Conservation (phyloP, 495 filamentous ascomycete species). For the Neurospora sp. region DNA sequence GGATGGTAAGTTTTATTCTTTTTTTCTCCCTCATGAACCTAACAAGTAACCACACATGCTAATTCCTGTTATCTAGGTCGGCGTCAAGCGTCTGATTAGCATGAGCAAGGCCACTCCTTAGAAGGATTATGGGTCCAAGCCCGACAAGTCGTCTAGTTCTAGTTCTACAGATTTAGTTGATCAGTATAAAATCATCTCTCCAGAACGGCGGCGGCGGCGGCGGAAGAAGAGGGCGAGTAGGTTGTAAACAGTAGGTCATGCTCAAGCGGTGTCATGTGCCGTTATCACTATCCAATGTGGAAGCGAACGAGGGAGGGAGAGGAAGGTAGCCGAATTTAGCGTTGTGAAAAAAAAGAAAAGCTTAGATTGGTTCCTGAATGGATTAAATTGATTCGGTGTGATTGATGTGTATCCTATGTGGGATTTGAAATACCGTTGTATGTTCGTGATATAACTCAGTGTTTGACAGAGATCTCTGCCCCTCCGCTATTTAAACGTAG, state of each 20-base stretch:
- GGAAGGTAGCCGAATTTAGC: background rate
- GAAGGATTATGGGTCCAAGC: background rate
- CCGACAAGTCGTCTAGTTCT: background rate
- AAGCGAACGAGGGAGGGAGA: background rate
- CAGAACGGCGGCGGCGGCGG: background rate
- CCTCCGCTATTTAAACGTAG: no score
- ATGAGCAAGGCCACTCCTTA: constrained; percentile 75
- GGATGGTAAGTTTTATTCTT: constrained; percentile 61
- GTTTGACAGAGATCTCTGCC: no score
- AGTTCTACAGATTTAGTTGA: background rate
- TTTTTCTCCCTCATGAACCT: background rate
- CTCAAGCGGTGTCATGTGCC: background rate
- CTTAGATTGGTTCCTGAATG: background rate
- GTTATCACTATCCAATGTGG: background rate
- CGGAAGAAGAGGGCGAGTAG: background rate
- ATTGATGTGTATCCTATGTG: no score
- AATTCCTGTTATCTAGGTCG: constrained; percentile 46
- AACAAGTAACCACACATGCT: background rate
- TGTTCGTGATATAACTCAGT: no score
- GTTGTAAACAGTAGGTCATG: background rate
- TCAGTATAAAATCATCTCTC: background rate
- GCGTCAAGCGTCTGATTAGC: constrained; percentile 81
- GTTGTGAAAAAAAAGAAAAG: background rate
- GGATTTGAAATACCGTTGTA: no score
- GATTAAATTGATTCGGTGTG: no score